phyloP scores from a whole-genome alignment of 208 protist genomes.

The Trypanosoma cruzi region DNA sequence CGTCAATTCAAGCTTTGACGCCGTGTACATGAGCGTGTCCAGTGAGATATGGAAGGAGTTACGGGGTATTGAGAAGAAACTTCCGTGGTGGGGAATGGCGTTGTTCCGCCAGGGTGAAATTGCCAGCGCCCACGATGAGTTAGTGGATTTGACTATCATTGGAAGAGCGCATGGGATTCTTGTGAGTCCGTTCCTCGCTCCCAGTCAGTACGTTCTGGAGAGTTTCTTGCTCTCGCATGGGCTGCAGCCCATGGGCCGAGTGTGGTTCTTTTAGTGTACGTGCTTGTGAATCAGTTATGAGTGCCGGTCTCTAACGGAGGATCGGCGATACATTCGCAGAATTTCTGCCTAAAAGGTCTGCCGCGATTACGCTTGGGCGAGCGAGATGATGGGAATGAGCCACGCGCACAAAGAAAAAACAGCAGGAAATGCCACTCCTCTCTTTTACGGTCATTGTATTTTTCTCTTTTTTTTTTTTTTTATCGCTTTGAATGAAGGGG shows the following conservation, averaged over 20 bases:
- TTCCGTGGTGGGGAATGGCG: conserved; percentile 17
- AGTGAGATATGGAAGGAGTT: conserved; percentile 31
- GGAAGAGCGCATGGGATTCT: conserved; percentile 36
- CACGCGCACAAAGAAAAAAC: background rate
- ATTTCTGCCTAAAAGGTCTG: too few relatives aligned
- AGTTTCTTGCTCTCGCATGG: conserved; percentile 44
- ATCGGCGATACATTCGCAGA: background rate
- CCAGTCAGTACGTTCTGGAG: conserved; percentile 53
- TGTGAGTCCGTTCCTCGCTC: conserved; percentile 38
- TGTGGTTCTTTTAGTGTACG: conserved; percentile 45
- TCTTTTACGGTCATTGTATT: background rate
- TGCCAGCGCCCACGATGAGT: conserved; percentile 32
- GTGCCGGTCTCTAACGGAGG: background rate
- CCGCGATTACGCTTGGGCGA: too few relatives aligned
- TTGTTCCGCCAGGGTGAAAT: conserved; percentile 24
- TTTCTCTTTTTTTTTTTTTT: conserved; percentile 9
- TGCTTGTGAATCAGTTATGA: background rate
- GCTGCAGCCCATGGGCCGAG: conserved; percentile 21
- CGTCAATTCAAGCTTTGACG: conserved; percentile 12
- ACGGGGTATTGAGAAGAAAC: conserved; percentile 24
- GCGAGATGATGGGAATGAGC: background rate
- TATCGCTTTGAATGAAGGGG: background rate
- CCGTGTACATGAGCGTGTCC: conserved; percentile 42
- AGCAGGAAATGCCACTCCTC: background rate
- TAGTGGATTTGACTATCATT: conserved; percentile 47